Evolutionary conservation across 768 basidiomycete species (phyloP).

Genomic region (Trametes cingulata): DNA sequence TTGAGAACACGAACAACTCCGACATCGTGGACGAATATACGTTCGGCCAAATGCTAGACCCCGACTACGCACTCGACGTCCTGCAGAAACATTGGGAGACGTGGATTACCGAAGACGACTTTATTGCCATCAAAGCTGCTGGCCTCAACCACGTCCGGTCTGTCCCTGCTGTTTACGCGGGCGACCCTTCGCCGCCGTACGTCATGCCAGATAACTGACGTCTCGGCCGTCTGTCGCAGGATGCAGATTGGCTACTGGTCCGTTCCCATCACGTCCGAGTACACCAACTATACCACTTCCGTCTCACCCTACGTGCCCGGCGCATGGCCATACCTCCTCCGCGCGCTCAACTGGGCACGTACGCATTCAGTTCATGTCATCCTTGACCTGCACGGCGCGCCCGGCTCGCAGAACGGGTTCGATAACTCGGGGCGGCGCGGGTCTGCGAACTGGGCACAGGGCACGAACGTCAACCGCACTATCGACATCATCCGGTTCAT

Average conservation of each 20-base stretch:
- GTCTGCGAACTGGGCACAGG: constrained; percentile 54
- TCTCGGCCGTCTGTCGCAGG: constrained; percentile 33
- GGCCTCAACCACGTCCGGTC: constrained; percentile 75
- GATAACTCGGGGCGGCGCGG: constrained; percentile 72
- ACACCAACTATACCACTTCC: constrained; percentile 47
- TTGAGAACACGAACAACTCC: constrained; percentile 58
- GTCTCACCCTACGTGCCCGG: constrained; percentile 59
- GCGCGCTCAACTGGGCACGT: constrained; percentile 64
- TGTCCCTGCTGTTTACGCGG: neutral
- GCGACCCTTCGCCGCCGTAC: neutral
- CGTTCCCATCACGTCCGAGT: constrained; percentile 60
- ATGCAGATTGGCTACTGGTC: constrained; percentile 80
- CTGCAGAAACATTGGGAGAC: constrained; percentile 60
- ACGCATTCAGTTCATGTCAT: constrained; percentile 65
- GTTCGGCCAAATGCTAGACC: constrained; percentile 53
- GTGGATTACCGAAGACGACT: constrained; percentile 73
- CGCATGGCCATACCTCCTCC: constrained; percentile 67
- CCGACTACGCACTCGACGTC: constrained; percentile 41
- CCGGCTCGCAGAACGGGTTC: constrained; percentile 61
- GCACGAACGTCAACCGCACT: constrained; percentile 49
- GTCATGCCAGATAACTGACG: neutral
- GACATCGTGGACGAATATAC: constrained; percentile 64
- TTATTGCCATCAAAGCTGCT: constrained; percentile 60
- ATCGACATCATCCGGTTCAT: constrained; percentile 60
- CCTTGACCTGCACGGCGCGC: constrained; percentile 75